Evolutionary conservation across 2,329 filamentous ascomycete species (phyloP).

Genomic region (Apiospora rasikravindrae): DNA sequence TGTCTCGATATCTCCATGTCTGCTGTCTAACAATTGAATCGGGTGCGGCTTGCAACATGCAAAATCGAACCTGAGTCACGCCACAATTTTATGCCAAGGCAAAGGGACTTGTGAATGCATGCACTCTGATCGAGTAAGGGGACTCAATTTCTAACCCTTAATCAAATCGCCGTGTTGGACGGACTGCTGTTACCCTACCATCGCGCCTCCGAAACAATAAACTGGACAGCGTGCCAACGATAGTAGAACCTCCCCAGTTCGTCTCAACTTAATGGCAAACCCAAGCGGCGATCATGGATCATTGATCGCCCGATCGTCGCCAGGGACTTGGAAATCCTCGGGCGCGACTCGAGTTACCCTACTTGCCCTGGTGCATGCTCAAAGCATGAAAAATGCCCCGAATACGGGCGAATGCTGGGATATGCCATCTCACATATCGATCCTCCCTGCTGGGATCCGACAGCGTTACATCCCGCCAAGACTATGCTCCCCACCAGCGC

Average conservation of each 20-base stretch:
- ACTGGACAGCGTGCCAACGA: neutral
- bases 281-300: neutral
- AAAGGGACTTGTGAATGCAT: neutral
- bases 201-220: no score
- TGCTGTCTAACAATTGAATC: neutral
- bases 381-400: neutral
- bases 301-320: neutral
- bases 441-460: neutral
- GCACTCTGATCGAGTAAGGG: neutral
- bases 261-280: neutral
- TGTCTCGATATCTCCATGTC: no score
- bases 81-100: neutral
- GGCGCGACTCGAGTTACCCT: neutral
- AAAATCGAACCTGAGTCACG: neutral
- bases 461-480: neutral
- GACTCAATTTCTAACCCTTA: neutral
- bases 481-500: neutral
- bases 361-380: neutral
- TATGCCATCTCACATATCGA: slow-evolving; percentile 4
- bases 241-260: neutral
- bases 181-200: no score
- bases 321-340: neutral
- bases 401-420: neutral
- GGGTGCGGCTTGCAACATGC: neutral
- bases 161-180: neutral